Base-by-base conservation (phyloP, 176 grass and related monocot species). In the Dactylis glomerata region DNA sequence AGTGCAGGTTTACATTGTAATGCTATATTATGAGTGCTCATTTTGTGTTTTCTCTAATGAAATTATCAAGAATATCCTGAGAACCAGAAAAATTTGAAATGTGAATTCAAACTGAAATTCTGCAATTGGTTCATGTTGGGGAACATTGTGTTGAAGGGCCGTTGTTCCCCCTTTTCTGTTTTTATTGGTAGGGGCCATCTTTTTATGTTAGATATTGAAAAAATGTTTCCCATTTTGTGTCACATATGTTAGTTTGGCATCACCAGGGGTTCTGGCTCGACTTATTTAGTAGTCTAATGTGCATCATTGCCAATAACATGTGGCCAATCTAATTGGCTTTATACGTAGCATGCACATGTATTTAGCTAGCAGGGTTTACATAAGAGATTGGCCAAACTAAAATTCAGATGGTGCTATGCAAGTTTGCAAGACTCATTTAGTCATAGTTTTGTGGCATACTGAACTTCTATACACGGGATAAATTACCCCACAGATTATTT, bases 131-230 rank as follows among this genome's bases (percentile, higher is more conserved):
- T 38, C 4, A 50, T 51, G 41, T 78, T 78, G 56, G 59, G 41
- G 59, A 73, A 58, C 83, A 73, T 57, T 69, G 7, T 64, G 79
- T 73, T 37, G 78, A 56, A 44, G 64, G 13, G 19, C 19, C 17
- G 78, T 38, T 67, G 20, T 83, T 26, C 28, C n/a, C n/a, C 65
- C 31, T 22, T 71, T 80, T 46, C 23, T 56, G 73, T 57, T 83
- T 78, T 56, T 8, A 78, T 64, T 31, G 67, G 65, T 73, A 57
- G 84, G 83, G 73, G 30, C 12, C 27, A 13, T 59, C 10, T 59
- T 59, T 59, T 82, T 73, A 45, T 71, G 42, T 50, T 65, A 26
- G 65, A 68, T 67, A 45, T 49, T 79, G 36, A 45, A 87, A 87
- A 79, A n/a, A 30, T 50, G 57, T 58, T 26, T 59, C 67, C 36